A percentile compares a stretch with the other conserved stretches of the same genome.
phyloP scores from a whole-genome alignment of 2,329 filamentous ascomycete genomes.

The Fusarium nodosum region DNA sequence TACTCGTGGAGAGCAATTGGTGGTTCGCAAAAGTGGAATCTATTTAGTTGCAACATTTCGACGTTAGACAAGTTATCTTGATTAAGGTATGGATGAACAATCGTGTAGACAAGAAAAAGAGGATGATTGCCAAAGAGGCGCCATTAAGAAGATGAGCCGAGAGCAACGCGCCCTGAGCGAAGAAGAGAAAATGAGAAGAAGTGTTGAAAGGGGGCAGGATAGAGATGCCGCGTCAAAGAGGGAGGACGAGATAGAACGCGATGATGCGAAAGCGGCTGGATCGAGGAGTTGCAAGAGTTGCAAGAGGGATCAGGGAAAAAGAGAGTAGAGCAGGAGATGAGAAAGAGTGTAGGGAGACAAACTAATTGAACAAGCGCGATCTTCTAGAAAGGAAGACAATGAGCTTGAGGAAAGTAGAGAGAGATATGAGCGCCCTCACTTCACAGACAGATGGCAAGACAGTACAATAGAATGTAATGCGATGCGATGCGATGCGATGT shows the following conservation, averaged over 20 bases:
- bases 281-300: slow-evolving; percentile 41
- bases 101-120: slow-evolving; percentile 46
- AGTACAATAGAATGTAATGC: slow-evolving; percentile 26
- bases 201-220: slow-evolving; percentile 21
- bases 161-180: slow-evolving; percentile 32
- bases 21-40: slow-evolving; percentile 53
- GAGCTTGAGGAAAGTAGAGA: slow-evolving; percentile 35
- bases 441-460: slow-evolving; percentile 27
- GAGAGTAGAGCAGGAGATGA: slow-evolving; percentile 42
- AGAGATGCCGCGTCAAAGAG: slow-evolving; percentile 34
- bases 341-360: slow-evolving; percentile 52
- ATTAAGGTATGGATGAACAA: slow-evolving; percentile 46
- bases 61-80: slow-evolving; percentile 69
- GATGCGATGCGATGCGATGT: slow-evolving; percentile 36
- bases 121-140: slow-evolving; percentile 49
- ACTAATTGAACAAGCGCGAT: slow-evolving; percentile 54
- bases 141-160: slow-evolving; percentile 40
- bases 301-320: slow-evolving; percentile 37
- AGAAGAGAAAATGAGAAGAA: slow-evolving; percentile 29
- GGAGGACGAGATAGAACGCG: slow-evolving; percentile 44
- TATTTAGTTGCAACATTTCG: slow-evolving; percentile 66
- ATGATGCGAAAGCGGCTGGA: slow-evolving; percentile 46
- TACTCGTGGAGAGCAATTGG: slow-evolving; percentile 43
- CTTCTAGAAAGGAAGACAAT: slow-evolving; percentile 41
- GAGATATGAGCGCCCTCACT: slow-evolving; percentile 44